Conservation (phyloP, 2,329 filamentous ascomycete species). For the Cyclaneusma minus region DNA sequence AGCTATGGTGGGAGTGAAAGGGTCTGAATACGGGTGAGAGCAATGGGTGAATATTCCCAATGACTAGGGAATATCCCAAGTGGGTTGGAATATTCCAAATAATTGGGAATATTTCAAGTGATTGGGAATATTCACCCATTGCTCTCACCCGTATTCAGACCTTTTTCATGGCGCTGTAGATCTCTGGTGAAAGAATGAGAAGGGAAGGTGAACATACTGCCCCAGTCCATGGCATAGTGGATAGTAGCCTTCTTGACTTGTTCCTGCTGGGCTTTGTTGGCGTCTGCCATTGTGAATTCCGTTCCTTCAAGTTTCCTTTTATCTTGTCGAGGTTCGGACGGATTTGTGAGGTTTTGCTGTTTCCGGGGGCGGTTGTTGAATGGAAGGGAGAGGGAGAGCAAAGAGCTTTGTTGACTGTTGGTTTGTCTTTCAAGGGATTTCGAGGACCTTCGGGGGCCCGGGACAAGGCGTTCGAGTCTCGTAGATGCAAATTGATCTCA, state of each 20-base stretch:
- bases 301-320: constrained; percentile 1
- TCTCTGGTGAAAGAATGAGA: constrained; percentile 1
- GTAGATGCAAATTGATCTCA: no score
- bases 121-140: no score
- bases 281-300: constrained; percentile 9
- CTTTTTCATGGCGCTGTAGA: no score
- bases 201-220: constrained; percentile 24
- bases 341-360: background rate
- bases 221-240: constrained; percentile 31
- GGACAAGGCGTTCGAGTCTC: no score
- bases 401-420: no score
- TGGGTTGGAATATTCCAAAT: background rate
- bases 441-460: no score
- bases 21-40: no score
- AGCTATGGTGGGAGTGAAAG: constrained; percentile 9
- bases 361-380: no score
- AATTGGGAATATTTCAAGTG: background rate
- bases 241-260: constrained; percentile 24
- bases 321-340: constrained; percentile 1
- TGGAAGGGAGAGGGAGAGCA: no score
- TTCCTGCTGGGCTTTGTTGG: constrained; percentile 10
- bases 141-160: background rate
- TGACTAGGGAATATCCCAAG: background rate
- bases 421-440: no score
- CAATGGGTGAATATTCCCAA: constrained; percentile 7